These are phyloP conservation scores for Crotalaria pallida DNA, from an alignment of 306 rosid species.

Conservation along the genomic window DNA sequence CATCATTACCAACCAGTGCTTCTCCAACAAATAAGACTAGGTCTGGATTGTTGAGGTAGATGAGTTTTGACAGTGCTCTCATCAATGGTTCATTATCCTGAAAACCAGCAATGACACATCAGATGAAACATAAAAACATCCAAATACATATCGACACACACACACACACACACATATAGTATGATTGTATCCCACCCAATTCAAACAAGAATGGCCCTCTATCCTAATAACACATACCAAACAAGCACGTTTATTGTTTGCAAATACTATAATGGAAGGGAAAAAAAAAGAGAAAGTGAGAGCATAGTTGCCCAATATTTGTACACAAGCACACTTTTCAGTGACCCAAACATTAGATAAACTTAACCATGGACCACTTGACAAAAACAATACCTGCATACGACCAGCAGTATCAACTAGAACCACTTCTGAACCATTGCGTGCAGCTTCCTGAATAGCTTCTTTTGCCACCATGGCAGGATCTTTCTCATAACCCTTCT, in stretches of 20 bases:
- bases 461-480: constrained; percentile 94
- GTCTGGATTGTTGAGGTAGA: constrained; percentile 88
- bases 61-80: constrained; percentile 95
- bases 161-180: neutral
- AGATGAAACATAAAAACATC: neutral
- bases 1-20: constrained; percentile 96
- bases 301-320: neutral
- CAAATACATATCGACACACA: neutral
- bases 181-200: neutral
- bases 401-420: constrained; percentile 93
- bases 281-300: neutral
- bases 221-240: neutral
- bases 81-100: constrained; percentile 97
- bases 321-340: neutral
- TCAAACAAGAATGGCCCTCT: neutral
- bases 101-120: constrained; percentile 14
- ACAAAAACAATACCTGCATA: constrained; percentile 60
- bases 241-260: neutral
- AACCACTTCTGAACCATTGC: constrained; percentile 83
- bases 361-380: neutral
- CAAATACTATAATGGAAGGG: neutral
- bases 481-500: constrained; percentile 92
- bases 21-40: constrained; percentile 96
- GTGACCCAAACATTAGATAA: neutral
- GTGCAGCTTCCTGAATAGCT: constrained; percentile 83